These are phyloP conservation scores for Melanogaster broomeanus DNA, from an alignment of 768 basidiomycete species.

Conservation along the genomic window DNA sequence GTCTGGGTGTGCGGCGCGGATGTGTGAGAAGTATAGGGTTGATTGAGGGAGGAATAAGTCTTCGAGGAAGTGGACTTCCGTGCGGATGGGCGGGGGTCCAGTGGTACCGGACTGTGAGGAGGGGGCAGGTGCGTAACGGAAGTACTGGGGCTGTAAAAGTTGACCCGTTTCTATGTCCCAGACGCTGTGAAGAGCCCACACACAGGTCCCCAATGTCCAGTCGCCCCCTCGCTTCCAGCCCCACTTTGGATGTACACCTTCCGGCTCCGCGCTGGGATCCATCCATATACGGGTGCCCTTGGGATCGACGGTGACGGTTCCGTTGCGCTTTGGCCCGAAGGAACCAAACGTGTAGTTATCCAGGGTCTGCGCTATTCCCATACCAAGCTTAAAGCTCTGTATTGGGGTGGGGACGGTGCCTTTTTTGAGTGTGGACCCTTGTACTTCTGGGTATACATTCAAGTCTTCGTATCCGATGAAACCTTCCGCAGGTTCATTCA, in stretches of 20 bases:
- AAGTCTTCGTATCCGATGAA: constrained; percentile 68
- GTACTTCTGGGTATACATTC: constrained; percentile 57
- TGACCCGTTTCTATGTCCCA: constrained; percentile 79
- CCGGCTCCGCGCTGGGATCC: constrained; percentile 48
- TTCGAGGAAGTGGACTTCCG: constrained; percentile 63
- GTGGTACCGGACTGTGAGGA: not conserved
- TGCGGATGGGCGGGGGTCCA: constrained; percentile 12
- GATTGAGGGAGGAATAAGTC: constrained; percentile 85
- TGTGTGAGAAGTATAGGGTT: constrained; percentile 51
- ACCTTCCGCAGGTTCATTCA: constrained; percentile 95
- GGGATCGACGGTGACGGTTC: constrained; percentile 82
- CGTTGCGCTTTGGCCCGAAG: constrained; percentile 74
- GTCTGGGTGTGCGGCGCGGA: constrained; percentile 71
- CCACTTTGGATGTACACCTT: constrained; percentile 67
- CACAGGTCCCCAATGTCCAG: constrained; percentile 79
- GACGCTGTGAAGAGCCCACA: constrained; percentile 89
- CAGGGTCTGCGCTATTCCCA: constrained; percentile 82
- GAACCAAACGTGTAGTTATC: constrained; percentile 81
- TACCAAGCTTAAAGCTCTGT: constrained; percentile 82
- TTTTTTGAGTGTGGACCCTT: constrained; percentile 78
- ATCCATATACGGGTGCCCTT: constrained; percentile 81
- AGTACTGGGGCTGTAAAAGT: constrained; percentile 76
- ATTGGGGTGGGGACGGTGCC: constrained; percentile 86
- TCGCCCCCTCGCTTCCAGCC: constrained; percentile 76
- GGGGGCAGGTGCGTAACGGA: constrained; percentile 46